Evolutionary conservation across 2,329 filamentous ascomycete species (phyloP), one percentile per base, ranked within the genome.

Genomic region (Parafenestella ontariensis): DNA sequence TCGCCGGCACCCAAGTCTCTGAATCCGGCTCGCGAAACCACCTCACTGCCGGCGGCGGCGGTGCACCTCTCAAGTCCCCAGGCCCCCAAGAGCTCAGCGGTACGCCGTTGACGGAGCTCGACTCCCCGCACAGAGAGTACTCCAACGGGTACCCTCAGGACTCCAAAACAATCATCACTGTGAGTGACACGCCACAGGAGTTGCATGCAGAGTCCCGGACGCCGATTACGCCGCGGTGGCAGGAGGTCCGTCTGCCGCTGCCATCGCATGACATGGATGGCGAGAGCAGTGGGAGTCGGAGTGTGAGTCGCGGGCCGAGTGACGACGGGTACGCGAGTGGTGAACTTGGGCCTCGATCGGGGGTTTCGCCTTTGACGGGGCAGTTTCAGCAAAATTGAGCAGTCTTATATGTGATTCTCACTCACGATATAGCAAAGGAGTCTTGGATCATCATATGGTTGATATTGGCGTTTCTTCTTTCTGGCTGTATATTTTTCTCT

Each of bases 171-270:
- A 57, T 56, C n/a, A 41, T 68, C 13, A 61, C 49, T 23, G 46
- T 71, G 33, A 65, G 61, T n/a, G 53, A 65, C 28, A 52, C 55
- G 23, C 68, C 68, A 5, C 62, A 62, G 18, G 70, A 73, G 36
- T 31, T 73, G 15, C 60, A 58, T 37, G 64, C 58, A 2, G 65
- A 69, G 17, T 65, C 65, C 0, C 54, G 46, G 31, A 51, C 56
- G 23, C 59, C 65, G 21, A 33, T 54, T 11, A 55, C 65, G 4
- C 59, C 60, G 11, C 41, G 65, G 15, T 72, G 69, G 69, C 48
- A 61, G 46, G 66, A 72, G 18, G 66, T 71, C 6, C 41, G 55
- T 24, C 39, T 54, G n/a, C 59, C 52, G 17, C n/a, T 42, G 10
- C 45, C 33, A 20, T 24, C 57, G 23, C 50, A 64, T 24, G 67